phyloP scores from a whole-genome alignment of 148 eudicot species.

The Silene uniflora region DNA sequence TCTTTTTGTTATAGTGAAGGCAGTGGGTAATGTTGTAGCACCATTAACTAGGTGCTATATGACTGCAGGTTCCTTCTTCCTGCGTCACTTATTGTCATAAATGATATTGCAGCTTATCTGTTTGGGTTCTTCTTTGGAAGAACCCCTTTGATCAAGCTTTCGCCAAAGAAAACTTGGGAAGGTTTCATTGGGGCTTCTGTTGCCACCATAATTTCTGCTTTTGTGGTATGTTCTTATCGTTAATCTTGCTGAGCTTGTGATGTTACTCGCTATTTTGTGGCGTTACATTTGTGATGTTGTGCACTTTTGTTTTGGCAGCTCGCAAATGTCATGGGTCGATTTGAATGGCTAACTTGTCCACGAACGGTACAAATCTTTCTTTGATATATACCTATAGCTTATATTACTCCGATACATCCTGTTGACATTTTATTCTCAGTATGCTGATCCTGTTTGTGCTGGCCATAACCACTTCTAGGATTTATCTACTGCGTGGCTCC shows the following conservation, averaged over 20 bases:
- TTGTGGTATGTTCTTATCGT: conserved; percentile 51
- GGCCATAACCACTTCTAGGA: conserved; percentile 41
- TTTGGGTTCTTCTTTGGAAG: conserved; percentile 93
- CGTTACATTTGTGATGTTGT: background rate
- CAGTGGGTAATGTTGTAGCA: background rate
- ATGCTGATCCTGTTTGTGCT: background rate
- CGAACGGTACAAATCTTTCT: conserved; percentile 50
- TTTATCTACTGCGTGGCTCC: conserved; percentile 94
- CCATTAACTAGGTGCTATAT: conserved; percentile 12
- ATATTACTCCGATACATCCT: background rate
- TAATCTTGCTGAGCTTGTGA: background rate
- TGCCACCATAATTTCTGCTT: conserved; percentile 76
- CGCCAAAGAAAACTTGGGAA: conserved; percentile 98
- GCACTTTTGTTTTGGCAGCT: conserved; percentile 47
- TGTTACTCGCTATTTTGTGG: background rate
- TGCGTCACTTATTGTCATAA: conserved; percentile 91
- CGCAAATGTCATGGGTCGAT: conserved; percentile 82
- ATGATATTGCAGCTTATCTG: conserved; percentile 93
- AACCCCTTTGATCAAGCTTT: conserved; percentile 93
- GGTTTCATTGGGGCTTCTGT: conserved; percentile 97
- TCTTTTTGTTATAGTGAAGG: background rate
- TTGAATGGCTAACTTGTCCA: conserved; percentile 94
- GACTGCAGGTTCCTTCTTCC: conserved; percentile 96
- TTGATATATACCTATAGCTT: background rate
- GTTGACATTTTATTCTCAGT: background rate